Evolutionary conservation across 768 basidiomycete species (phyloP).

Genomic region (Boletus rufocinnamomeus): DNA sequence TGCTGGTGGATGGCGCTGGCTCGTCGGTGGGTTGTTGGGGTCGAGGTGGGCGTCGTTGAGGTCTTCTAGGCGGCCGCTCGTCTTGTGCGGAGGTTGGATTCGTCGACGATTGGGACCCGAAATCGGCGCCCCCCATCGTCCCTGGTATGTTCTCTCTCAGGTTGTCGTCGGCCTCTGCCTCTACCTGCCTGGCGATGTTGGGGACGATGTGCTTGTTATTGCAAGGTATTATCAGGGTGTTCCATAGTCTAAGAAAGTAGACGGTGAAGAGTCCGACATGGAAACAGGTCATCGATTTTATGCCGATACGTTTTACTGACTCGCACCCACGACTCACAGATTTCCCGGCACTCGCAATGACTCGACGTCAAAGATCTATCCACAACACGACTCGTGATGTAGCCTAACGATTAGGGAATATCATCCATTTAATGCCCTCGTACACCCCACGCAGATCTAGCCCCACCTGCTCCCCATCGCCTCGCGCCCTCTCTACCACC

Average conservation of each 20-base stretch:
- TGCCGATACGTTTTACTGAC: not conserved
- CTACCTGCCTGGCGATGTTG: conserved; percentile 1
- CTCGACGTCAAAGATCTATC: not conserved
- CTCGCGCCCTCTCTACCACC: too few species aligned
- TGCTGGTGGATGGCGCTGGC: too few species aligned
- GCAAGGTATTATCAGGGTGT: not conserved
- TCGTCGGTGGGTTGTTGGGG: not conserved
- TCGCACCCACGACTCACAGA: not conserved
- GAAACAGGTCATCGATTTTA: not conserved
- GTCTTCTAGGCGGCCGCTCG: not conserved
- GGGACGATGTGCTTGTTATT: conserved; percentile 1
- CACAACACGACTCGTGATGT: not conserved
- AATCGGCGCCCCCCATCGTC: not conserved
- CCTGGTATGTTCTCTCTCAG: not conserved
- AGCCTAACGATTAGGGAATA: conserved; percentile 39
- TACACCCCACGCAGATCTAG: conserved; percentile 35
- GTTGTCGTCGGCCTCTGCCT: conserved; percentile 7
- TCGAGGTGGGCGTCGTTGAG: conserved; percentile 6
- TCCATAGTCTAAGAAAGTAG: conserved; percentile 11
- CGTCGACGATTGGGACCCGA: not conserved
- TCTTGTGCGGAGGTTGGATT: not conserved
- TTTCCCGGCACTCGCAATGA: not conserved
- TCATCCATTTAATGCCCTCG: conserved; percentile 50
- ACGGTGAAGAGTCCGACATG: not conserved
- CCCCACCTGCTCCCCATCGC: conserved; percentile 13